Evolutionary conservation across 2,329 filamentous ascomycete genomes (phyloP), one percentile per base, ranked within the genome.

Genomic region (Trichophyton mentagrophytes): DNA sequence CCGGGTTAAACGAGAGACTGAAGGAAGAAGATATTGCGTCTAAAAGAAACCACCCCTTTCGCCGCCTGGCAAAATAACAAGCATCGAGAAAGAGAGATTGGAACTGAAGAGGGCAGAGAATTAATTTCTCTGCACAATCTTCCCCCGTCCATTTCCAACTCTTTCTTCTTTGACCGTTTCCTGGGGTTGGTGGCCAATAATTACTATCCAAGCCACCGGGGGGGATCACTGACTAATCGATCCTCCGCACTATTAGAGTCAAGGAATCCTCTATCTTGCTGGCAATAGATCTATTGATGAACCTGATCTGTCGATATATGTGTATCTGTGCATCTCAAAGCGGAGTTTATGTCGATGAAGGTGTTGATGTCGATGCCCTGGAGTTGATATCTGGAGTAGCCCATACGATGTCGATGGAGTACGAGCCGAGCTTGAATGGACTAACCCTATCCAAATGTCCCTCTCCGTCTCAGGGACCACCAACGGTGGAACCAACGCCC

Each of bases 191-290:
- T 55, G 27, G 51, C 51, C 51, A 55, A 55, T 55, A 8, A 55
- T 30, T 15, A 36, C 25, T 20, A 36, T 36, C 49, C 51, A 55
- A 55, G 51, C 51, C 51, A 55, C 30, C 13, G 9, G 13, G 30
- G 17, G 47, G 51, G 27, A 36, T 36, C 13, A 55, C n/a, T 55
- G 51, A 55, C 51, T 55, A 55, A 55, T 55, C 13, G 51, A 55
- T 33, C 25, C 51, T 55, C 20, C 46, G 46, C 46, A 11, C 20
- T 51, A 25, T 51, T 25, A 15, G 40, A 17, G 40, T 27, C 46
- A 27, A 15, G 20, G 11, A 27, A 13, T 25, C 11, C 13, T 11
- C 46, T 22, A 51, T 51, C 46, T 47, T 47, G 3, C 3, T 22
- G 46, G 20, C 8, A 13, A 51, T 27, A 22, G 46, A 51, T 51